These are phyloP conservation scores for Mucor lusitanicus DNA, from an alignment of 371 early-diverging fungal species.

Conservation along the genomic window DNA sequence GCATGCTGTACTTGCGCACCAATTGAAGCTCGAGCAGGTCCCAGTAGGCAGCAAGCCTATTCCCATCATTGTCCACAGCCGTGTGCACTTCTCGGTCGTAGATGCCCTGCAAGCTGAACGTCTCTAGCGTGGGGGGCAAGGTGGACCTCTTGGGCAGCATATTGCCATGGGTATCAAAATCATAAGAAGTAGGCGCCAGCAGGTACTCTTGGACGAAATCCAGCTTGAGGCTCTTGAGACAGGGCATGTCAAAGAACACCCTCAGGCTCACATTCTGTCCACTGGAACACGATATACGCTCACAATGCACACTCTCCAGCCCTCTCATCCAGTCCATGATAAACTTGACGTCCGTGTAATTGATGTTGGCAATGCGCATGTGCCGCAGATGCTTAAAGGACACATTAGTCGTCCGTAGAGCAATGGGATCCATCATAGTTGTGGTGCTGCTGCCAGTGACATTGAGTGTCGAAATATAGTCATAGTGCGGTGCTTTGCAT, in stretches of 20 bases:
- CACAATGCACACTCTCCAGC: neutral
- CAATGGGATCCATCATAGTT: neutral
- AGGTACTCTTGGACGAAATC: neutral
- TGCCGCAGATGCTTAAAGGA: neutral
- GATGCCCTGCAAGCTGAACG: neutral
- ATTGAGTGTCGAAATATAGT: neutral
- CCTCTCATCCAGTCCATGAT: neutral
- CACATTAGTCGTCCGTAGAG: neutral
- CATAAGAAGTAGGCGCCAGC: neutral
- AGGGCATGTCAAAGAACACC: neutral
- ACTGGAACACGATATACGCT: neutral
- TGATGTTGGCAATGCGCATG: neutral
- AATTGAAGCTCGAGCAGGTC: neutral
- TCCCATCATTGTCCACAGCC: neutral
- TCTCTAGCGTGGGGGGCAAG: neutral
- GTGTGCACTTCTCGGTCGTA: no score
- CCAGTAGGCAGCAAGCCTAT: neutral
- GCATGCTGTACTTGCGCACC: constrained; percentile 8
- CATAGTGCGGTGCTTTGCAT: neutral
- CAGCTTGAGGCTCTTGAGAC: neutral
- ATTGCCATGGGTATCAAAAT: neutral
- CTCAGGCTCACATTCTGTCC: neutral
- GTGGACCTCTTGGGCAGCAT: neutral
- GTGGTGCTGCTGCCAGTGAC: neutral
- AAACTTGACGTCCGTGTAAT: neutral